Evolutionary conservation across 1,139 yeast species (phyloP), one percentile per base, ranked within the genome.

Genomic region (Lodderomyces margitis): DNA sequence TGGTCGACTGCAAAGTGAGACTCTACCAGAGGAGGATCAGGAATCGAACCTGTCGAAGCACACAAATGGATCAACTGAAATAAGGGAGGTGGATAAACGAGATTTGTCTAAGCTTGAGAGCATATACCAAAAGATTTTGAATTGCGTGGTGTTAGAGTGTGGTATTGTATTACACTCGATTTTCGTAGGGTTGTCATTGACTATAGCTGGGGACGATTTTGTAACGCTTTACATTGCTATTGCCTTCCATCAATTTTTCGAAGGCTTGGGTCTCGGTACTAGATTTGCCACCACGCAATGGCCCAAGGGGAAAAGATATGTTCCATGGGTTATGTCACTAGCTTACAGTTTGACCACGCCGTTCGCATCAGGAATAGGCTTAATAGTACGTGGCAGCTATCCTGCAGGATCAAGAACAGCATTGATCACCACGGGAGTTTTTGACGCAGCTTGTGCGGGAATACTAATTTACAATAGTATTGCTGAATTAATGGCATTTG

Each of bases 401-500:
- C 61, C 65, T 21, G 64, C 64, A 9, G 65, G 64, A 3, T 62
- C 70, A 10, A 47, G 63, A 32, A 57, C 53, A 5, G 61, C 72
- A 1, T 55, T 68, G 35, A 57, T 68, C 11, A 58, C 61, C 3
- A 65, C 63, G 5, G 73, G 74, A 5, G 55, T 60, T 1, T 66
- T 67, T 42, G 70, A 67, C 44, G 57, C 67, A 1, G 48, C 65
- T 34, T 66, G 71, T 45, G 65, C 67, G n/a, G 74, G 74, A 2
- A 56, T 68, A 15, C 59, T 68, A 46, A 61, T 68, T 21, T 68
- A 67, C 48, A 64, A 64, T 41, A 61, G 70, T 41, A 48, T 67
- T 34, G 70, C 68, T n/a, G 72, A 68, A 41, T 55, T 68, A 30
- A 64, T 67, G 70, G 72, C 70, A 2, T 61, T 62, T 40, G 72